Evolutionary conservation across 108 stramenopile genomes (phyloP).

Genomic region (Nitzschia inconspicua): DNA sequence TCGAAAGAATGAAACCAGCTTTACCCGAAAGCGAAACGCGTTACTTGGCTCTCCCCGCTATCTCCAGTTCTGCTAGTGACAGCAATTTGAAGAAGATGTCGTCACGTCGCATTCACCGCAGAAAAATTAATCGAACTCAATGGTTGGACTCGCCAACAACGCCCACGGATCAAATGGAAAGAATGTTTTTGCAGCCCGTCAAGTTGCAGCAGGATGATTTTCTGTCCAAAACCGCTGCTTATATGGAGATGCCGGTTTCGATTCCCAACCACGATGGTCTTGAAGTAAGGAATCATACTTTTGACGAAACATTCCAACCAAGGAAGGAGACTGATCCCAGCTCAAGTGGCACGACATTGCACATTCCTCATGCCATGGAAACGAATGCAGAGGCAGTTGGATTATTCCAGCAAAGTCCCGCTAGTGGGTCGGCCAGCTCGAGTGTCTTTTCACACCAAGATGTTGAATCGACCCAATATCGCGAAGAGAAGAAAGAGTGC

Average conservation of each 20-base stretch:
- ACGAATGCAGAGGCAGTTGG: too few species aligned
- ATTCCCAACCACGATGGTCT: background rate
- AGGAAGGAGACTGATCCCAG: background rate
- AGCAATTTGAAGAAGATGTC: background rate
- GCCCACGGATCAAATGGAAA: background rate
- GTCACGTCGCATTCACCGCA: background rate
- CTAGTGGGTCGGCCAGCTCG: too few species aligned
- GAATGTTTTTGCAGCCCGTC: background rate
- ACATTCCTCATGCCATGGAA: too few species aligned
- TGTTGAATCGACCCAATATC: too few species aligned
- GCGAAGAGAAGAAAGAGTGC: too few species aligned
- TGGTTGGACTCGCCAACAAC: background rate
- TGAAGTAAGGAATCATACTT: background rate
- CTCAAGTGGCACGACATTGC: background rate
- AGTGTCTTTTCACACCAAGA: too few species aligned
- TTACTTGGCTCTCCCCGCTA: slow-evolving; percentile 1
- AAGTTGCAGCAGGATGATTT: background rate
- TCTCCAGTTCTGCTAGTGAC: background rate
- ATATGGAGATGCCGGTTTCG: background rate
- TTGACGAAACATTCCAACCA: background rate
- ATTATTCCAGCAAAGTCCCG: too few species aligned
- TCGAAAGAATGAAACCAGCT: background rate
- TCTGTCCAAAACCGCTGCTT: background rate
- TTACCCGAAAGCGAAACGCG: background rate
- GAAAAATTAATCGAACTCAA: background rate